phyloP scores from a whole-genome alignment of 2,329 filamentous ascomycete genomes.

The Pseudogymnoascus sp. region DNA sequence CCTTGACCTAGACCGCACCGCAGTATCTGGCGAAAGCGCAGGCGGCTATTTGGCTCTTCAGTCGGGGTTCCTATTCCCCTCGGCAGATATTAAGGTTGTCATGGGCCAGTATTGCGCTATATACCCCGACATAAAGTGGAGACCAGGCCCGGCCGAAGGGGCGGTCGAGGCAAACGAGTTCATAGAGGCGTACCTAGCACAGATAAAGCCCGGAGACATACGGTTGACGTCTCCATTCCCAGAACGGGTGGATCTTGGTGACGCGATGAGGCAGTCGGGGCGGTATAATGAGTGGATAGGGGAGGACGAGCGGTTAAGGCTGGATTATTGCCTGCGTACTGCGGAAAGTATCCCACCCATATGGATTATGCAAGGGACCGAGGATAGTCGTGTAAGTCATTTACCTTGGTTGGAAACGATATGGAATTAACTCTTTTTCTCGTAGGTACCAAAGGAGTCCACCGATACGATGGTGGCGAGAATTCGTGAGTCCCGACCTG shows the following conservation, averaged over 20 bases:
- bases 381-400: neutral
- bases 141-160: neutral
- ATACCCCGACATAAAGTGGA: neutral
- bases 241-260: neutral
- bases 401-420: neutral
- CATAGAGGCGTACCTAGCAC: neutral
- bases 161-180: neutral
- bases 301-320: neutral
- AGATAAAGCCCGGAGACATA: neutral
- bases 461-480: neutral
- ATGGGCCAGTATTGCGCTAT: neutral
- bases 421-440: neutral
- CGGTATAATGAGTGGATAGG: neutral
- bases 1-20: neutral
- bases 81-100: neutral
- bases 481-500: neutral
- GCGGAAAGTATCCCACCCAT: neutral
- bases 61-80: slow-evolving; percentile 12
- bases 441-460: neutral
- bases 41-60: slow-evolving; percentile 19
- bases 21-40: slow-evolving; percentile 12
- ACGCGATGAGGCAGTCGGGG: neutral
- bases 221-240: neutral
- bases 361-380: neutral
- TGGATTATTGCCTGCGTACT: neutral